These are phyloP conservation scores for Suhomyces emberorum DNA, from an alignment of 805 yeast species.

Conservation along the genomic window DNA sequence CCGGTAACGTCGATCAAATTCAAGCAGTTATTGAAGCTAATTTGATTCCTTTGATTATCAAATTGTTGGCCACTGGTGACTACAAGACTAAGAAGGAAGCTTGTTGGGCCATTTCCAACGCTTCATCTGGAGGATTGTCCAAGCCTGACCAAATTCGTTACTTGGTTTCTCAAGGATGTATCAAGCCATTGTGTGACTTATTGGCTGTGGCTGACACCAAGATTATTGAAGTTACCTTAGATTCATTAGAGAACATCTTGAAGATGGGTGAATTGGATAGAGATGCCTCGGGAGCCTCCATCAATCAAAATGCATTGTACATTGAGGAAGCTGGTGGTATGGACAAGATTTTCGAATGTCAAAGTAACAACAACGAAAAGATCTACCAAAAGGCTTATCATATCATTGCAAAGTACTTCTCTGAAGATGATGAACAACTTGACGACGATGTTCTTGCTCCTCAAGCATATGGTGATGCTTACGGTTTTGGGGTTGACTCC, in stretches of 20 bases:
- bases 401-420: slow-evolving; percentile 88
- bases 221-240: slow-evolving; percentile 91
- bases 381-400: slow-evolving; percentile 87
- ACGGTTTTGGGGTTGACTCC: slow-evolving; percentile 77
- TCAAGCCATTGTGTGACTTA: slow-evolving; percentile 94
- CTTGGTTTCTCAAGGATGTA: slow-evolving; percentile 91
- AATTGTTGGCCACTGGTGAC: slow-evolving; percentile 76
- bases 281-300: slow-evolving; percentile 63
- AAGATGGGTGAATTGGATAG: slow-evolving; percentile 92
- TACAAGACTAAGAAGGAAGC: slow-evolving; percentile 98
- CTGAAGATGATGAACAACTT: slow-evolving; percentile 68
- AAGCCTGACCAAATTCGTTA: slow-evolving; percentile 93
- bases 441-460: slow-evolving; percentile 73
- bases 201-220: slow-evolving; percentile 84
- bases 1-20: slow-evolving; percentile 93
- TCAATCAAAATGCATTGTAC: slow-evolving; percentile 84
- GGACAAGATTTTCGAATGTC: slow-evolving; percentile 93
- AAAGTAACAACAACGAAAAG: slow-evolving; percentile 85
- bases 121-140: slow-evolving; percentile 90
- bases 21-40: slow-evolving; percentile 96
- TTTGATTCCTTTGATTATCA: slow-evolving; percentile 85
- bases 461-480: slow-evolving; percentile 74
- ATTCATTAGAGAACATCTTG: slow-evolving; percentile 89
- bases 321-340: slow-evolving; percentile 98
- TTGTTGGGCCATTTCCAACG: slow-evolving; percentile 98